These are phyloP conservation scores for Chytridium lagenaria DNA, from an alignment of 371 early-diverging fungal genomes.

Conservation along the genomic window DNA sequence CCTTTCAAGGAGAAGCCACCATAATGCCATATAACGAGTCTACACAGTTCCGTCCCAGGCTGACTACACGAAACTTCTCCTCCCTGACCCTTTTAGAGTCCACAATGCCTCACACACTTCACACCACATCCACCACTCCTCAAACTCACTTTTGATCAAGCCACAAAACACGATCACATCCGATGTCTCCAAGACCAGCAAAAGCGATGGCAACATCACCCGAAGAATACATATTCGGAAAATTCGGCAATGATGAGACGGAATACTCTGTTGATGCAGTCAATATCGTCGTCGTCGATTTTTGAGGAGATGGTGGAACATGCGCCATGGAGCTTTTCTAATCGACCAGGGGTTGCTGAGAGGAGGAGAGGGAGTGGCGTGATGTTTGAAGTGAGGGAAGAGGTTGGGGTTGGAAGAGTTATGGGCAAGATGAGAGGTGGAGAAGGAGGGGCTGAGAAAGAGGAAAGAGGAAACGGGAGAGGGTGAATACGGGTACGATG, in stretches of 20 bases:
- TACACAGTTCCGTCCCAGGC: too few species aligned
- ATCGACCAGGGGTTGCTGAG: background rate
- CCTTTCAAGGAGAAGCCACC: too few species aligned
- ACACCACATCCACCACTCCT: slow-evolving; percentile 8
- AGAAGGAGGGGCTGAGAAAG: too few species aligned
- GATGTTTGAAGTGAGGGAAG: background rate
- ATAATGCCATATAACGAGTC: too few species aligned
- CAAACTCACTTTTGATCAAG: background rate
- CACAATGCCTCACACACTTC: too few species aligned
- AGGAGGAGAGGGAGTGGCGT: background rate
- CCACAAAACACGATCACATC: background rate
- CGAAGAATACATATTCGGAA: background rate
- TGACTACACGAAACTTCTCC: too few species aligned
- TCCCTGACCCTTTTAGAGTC: too few species aligned
- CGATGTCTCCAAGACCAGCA: background rate
- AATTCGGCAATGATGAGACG: background rate
- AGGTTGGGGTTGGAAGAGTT: background rate
- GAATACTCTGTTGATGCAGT: background rate
- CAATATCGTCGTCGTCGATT: background rate
- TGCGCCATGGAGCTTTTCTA: slow-evolving; percentile 5
- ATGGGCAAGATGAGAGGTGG: background rate
- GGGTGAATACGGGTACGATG: background rate
- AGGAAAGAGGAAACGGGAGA: background rate
- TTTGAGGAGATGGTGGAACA: background rate
- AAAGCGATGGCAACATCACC: background rate